A percentile compares a stretch with the other conserved stretches of the same genome.
phyloP scores from a whole-genome alignment of 257 asterid genomes.

The Solanum habrochaites region DNA sequence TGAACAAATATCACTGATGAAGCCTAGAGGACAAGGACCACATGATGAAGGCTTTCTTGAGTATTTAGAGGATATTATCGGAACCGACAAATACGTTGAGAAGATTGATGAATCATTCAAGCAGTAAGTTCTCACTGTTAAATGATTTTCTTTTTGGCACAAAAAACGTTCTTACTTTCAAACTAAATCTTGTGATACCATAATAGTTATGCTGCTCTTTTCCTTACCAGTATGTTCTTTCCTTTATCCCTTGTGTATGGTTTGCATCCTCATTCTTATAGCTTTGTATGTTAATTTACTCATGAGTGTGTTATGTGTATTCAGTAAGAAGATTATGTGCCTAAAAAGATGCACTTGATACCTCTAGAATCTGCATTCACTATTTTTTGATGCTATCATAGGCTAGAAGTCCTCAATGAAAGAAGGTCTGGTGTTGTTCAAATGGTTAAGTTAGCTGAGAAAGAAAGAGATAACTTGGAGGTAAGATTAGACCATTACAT shows the following conservation, averaged over 20 bases:
- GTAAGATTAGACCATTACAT: constrained; percentile 17
- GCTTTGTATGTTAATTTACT: neutral
- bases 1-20: constrained; percentile 96
- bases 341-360: neutral
- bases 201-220: neutral
- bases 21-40: constrained; percentile 96
- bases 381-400: constrained; percentile 2
- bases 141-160: neutral
- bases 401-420: constrained; percentile 82
- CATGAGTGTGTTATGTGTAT: neutral
- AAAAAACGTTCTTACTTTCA: neutral
- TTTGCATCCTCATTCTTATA: neutral
- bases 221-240: neutral
- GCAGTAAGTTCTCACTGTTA: constrained; percentile 41
- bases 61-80: constrained; percentile 96
- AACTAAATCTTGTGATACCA: neutral
- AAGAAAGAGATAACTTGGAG: constrained; percentile 94
- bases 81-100: constrained; percentile 91
- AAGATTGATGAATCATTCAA: constrained; percentile 86
- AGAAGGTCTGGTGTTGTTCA: constrained; percentile 89
- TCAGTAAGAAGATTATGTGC: neutral
- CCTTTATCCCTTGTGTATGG: neutral
- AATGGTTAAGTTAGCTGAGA: constrained; percentile 94
- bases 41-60: constrained; percentile 99
- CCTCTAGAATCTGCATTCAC: neutral